phyloP scores from a whole-genome alignment of 73 alveolate genomes.

The Symbiodinium natans region DNA sequence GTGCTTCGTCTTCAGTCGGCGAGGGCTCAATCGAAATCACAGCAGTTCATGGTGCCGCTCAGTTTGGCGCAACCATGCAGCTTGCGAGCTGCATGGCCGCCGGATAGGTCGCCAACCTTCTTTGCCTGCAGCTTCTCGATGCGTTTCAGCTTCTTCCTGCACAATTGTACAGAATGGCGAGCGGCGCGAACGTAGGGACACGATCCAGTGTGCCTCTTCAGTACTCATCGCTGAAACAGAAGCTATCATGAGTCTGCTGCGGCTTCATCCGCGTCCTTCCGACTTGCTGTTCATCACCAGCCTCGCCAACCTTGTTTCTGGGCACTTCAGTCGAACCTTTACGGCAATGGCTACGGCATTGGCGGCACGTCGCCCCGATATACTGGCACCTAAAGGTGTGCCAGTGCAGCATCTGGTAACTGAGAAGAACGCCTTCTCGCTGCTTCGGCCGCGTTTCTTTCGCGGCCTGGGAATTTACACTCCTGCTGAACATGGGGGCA shows the following conservation, averaged over 20 bases:
- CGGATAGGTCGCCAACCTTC: slow-evolving; percentile 23
- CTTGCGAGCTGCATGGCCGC: too few relatives aligned
- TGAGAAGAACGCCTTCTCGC: not conserved
- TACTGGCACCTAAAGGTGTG: too few relatives aligned
- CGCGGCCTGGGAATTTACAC: not conserved
- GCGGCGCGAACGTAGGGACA: too few relatives aligned
- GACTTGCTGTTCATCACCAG: not conserved
- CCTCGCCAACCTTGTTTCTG: not conserved
- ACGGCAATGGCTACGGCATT: too few relatives aligned
- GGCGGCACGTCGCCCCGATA: too few relatives aligned
- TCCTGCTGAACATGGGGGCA: too few relatives aligned
- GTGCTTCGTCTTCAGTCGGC: too few relatives aligned
- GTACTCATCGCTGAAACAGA: not conserved
- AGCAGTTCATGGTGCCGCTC: too few relatives aligned
- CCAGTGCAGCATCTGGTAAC: not conserved
- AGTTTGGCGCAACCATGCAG: too few relatives aligned
- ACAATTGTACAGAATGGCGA: not conserved
- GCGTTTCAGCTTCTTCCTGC: slow-evolving; percentile 62
- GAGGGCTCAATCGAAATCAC: too few relatives aligned
- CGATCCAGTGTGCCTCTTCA: too few relatives aligned
- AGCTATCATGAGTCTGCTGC: not conserved
- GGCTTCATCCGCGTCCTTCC: not conserved
- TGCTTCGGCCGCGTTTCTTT: slow-evolving; percentile 3
- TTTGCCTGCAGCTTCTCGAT: slow-evolving; percentile 66
- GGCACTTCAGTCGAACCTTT: too few relatives aligned